Evolutionary conservation across 139 green algal species (phyloP).

Genomic region (Chlorella sp.): DNA sequence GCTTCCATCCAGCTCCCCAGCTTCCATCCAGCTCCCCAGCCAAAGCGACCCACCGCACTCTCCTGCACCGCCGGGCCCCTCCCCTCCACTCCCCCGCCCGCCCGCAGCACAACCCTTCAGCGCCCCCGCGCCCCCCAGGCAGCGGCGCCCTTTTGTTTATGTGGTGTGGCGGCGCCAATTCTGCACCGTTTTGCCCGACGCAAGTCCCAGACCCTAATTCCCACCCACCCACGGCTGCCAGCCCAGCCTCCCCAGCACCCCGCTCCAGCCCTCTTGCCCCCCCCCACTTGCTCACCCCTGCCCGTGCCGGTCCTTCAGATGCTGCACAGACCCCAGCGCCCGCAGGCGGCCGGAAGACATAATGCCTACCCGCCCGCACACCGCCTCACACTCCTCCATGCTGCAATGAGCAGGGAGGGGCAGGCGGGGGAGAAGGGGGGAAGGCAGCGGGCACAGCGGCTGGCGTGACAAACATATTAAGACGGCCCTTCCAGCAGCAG

Average conservation of each 20-base stretch:
- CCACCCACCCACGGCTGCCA: not conserved
- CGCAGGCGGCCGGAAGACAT: constrained; percentile 78
- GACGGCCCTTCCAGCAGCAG: too few relatives aligned
- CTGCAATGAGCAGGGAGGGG: constrained; percentile 78
- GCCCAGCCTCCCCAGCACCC: not conserved
- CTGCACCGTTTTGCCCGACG: too few relatives aligned
- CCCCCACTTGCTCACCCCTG: constrained; percentile 49
- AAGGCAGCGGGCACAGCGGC: not conserved
- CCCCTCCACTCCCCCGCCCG: too few relatives aligned
- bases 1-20: too few relatives aligned
- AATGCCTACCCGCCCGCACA: constrained; percentile 88
- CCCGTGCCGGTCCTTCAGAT: constrained; percentile 88
- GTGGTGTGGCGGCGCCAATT: too few relatives aligned
- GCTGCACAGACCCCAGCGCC: constrained; percentile 86
- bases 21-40: too few relatives aligned
- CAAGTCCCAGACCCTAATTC: too few relatives aligned
- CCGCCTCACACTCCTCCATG: constrained; percentile 97
- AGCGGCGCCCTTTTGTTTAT: too few relatives aligned
- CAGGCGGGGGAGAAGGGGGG: not conserved
- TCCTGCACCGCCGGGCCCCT: too few relatives aligned
- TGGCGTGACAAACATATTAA: not conserved
- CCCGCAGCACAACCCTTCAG: not conserved
- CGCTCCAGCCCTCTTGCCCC: too few relatives aligned
- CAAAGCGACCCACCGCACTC: too few relatives aligned
- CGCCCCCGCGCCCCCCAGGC: too few relatives aligned